A percentile compares a stretch with the other conserved stretches of the same genome.
phyloP scores from a whole-genome alignment of 176 grass and related monocot species.

The Paspalum vaginatum region DNA sequence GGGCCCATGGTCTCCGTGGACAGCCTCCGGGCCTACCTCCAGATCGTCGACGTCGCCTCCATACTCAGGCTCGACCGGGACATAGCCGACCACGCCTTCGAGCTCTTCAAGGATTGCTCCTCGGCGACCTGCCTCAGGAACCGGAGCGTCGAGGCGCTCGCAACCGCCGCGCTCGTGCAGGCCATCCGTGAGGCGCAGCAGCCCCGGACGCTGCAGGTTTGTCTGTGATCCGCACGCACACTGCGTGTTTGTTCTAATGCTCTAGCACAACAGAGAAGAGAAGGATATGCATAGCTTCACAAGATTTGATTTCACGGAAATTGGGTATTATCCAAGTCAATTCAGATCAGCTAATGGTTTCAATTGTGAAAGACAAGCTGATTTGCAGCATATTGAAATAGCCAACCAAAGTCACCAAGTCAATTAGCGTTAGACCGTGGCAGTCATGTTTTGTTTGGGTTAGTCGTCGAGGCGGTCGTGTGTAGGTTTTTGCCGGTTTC shows the following conservation, averaged over 20 bases:
- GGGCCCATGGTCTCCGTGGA: conserved; percentile 93
- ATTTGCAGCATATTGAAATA: conserved; percentile 10
- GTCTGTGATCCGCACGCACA: background rate
- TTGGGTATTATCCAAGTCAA: background rate
- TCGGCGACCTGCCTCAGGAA: conserved; percentile 88
- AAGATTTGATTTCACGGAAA: background rate
- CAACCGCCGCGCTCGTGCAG: conserved; percentile 91
- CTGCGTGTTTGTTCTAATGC: conserved; percentile 32
- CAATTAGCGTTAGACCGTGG: no score
- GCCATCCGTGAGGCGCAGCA: conserved; percentile 97
- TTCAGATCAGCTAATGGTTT: background rate
- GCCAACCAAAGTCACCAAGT: background rate
- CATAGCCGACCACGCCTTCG: conserved; percentile 93
- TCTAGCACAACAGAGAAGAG: conserved; percentile 4
- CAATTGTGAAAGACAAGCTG: background rate
- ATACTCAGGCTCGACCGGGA: conserved; percentile 81
- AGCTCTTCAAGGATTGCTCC: conserved; percentile 91
- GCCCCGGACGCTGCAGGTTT: conserved; percentile 89
- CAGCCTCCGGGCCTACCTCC: conserved; percentile 89
- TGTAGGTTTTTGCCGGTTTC: no score
- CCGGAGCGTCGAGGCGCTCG: conserved; percentile 88
- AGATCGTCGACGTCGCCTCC: conserved; percentile 90
- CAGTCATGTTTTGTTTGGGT: no score
- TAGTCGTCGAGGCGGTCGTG: no score
- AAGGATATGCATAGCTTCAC: background rate